These are phyloP conservation scores for Logfia minima DNA, from an alignment of 129 eudicot species.

Conservation along the genomic window DNA sequence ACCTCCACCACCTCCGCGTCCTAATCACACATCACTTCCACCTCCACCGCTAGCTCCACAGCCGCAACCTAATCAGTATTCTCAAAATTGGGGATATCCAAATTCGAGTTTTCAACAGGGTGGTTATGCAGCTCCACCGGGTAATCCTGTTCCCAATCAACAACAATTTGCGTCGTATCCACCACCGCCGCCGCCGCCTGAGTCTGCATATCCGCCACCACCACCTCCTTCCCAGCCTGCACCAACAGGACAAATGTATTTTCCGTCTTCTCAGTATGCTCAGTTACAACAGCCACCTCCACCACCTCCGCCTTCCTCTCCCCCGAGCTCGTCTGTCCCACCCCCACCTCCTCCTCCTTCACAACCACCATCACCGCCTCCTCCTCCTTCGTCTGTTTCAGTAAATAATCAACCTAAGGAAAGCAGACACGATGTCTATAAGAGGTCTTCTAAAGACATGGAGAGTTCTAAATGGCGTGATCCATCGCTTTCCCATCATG, in stretches of 20 bases:
- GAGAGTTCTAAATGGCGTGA: conserved; percentile 25
- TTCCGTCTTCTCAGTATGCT: conserved; percentile 65
- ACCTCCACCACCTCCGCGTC: conserved; percentile 59
- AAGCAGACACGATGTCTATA: conserved; percentile 40
- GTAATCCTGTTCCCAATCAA: conserved; percentile 44
- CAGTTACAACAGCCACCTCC: conserved; percentile 58
- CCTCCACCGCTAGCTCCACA: conserved; percentile 54
- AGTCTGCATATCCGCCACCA: conserved; percentile 33
- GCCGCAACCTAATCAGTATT: conserved; percentile 55
- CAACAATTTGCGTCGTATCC: conserved; percentile 40
- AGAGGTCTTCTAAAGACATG: conserved; percentile 28
- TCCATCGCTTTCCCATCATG: conserved; percentile 27
- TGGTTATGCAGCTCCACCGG: conserved; percentile 38
- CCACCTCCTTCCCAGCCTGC: conserved; percentile 50
- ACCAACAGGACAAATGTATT: conserved; percentile 49
- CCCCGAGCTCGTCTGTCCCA: conserved; percentile 55
- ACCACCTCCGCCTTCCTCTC: conserved; percentile 47
- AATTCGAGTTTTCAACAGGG: conserved; percentile 49
- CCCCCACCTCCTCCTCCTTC: conserved; percentile 64
- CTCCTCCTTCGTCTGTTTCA: conserved; percentile 54
- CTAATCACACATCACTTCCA: conserved; percentile 50
- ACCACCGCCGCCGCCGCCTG: conserved; percentile 41
- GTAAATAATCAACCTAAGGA: conserved; percentile 38
- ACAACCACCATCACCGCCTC: conserved; percentile 69
- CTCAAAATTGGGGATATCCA: conserved; percentile 69